A percentile compares a stretch with the other conserved stretches of the same genome.
These are phyloP conservation scores for Aspergillus sclerotiicarbonarius DNA, from an alignment of 495 filamentous ascomycete genomes.

Conservation along the genomic window DNA sequence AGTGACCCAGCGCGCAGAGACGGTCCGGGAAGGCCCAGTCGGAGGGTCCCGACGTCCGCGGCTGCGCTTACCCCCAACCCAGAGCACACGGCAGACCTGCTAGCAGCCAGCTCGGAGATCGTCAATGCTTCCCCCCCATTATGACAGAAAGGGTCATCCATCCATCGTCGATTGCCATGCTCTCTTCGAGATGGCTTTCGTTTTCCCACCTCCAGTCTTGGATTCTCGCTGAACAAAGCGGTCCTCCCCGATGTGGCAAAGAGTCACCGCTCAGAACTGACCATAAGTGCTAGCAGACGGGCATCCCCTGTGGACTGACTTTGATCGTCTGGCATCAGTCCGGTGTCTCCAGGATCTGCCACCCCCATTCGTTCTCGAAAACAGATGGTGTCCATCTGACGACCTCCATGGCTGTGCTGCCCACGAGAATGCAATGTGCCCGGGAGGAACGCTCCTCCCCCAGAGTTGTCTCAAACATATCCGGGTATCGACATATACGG, in stretches of 20 bases:
- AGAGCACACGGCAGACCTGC: not conserved
- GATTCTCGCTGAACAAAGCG: not conserved
- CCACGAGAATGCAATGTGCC: not conserved
- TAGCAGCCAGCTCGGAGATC: not conserved
- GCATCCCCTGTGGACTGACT: not conserved
- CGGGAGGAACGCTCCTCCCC: not conserved
- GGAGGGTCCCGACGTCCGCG: slow-evolving; percentile 23
- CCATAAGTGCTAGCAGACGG: not conserved
- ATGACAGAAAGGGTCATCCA: not conserved
- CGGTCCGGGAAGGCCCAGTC: slow-evolving; percentile 16
- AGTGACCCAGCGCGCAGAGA: too few relatives aligned
- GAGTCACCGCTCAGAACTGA: not conserved
- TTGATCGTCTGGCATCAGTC: not conserved
- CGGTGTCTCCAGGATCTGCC: not conserved
- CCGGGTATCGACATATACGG: not conserved
- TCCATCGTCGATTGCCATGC: not conserved
- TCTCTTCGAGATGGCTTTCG: not conserved
- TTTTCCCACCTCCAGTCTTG: not conserved
- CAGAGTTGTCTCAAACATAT: not conserved
- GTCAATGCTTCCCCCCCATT: not conserved
- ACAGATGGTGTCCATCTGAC: not conserved
- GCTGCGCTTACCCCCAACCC: slow-evolving; percentile 25
- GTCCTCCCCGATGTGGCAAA: not conserved
- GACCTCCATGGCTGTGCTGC: not conserved
- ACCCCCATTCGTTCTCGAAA: not conserved